Percentiles rank a stretch among this genome's conserved stretches.
Conservation (phyloP, 192 early-diverging fungal genomes). For the Backusella tuberculispora region DNA sequence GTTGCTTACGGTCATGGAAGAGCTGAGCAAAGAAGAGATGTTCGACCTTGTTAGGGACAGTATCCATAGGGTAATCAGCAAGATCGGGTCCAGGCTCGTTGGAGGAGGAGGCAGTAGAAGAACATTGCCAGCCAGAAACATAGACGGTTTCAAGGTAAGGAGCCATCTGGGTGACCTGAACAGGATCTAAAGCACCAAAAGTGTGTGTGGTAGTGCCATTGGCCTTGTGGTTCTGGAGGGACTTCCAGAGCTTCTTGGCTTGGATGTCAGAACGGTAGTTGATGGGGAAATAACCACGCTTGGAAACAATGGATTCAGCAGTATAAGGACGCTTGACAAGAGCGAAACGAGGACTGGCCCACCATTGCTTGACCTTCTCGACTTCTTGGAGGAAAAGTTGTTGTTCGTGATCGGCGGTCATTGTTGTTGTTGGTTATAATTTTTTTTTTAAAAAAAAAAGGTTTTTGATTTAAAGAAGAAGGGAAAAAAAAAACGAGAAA, state of each 20-base stretch:
- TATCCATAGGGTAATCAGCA: constrained; percentile 98
- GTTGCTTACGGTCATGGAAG: constrained; percentile 98
- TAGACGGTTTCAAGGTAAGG: constrained; percentile 97
- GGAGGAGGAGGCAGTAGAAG: constrained; percentile 90
- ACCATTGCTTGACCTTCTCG: constrained; percentile 86
- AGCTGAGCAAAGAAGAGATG: constrained; percentile 97
- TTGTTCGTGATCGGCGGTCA: constrained; percentile 64
- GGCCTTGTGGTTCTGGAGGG: constrained; percentile 79
- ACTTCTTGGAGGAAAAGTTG: constrained; percentile 81
- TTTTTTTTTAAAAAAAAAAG: not conserved
- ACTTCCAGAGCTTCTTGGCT: constrained; percentile 94
- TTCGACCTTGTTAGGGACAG: constrained; percentile 98
- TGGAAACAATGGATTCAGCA: constrained; percentile 84
- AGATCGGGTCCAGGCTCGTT: constrained; percentile 99
- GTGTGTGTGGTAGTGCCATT: constrained; percentile 88
- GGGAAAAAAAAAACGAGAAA: constrained; percentile 8
- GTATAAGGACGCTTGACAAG: constrained; percentile 86
- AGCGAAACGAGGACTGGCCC: constrained; percentile 83
- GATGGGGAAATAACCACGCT: constrained; percentile 83
- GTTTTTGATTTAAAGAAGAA: constrained; percentile 17
- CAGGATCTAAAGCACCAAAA: constrained; percentile 94
- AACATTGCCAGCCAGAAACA: constrained; percentile 98
- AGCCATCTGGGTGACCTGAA: constrained; percentile 97
- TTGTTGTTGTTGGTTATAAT: not conserved
- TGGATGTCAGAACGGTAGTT: constrained; percentile 83